Evolutionary conservation across 2,329 filamentous ascomycete genomes (phyloP), one percentile per base, ranked within the genome.

Genomic region (Xylariaceae sp.): DNA sequence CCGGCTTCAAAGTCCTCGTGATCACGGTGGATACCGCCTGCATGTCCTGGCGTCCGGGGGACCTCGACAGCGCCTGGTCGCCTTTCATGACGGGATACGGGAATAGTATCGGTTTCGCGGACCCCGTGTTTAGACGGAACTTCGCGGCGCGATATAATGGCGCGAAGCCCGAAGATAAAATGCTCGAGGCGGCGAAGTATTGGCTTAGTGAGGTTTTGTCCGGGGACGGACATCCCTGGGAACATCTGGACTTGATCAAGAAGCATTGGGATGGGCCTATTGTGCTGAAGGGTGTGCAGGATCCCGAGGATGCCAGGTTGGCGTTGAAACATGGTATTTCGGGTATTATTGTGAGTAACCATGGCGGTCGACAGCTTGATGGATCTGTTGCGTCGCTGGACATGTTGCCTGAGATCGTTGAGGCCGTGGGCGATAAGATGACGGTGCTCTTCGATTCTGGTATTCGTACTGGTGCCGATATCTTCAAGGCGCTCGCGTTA

Each of bases 21-120:
- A 85, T 92, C 0, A 92, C 89, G 0, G 76, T 90, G 0, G 88
- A 92, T 71, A 90, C 87, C 0, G 89, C 84, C 73, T 80, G 80
- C 10, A 77, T 91, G 41, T 82, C 81, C 0, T 92, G 88, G 87
- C 78, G 88, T 44, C 88, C 87, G 0, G 78, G 76, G 0, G 88
- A 90, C 67, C 78, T 90, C 3, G 87, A 89, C 63, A 78, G 79
- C 11, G 82, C 77, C 2, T 88, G 83, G 66, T 67, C 84, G 0
- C 82, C 86, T 0, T 88, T 89, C 63, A 73, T 85, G 34, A 78
- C 75, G 45, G 82, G 82, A 0, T 71, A 82, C 8, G 87, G 87
- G 2, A 80, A 82, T 54, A 76, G 81, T 50, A 78, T 86, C 2
- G 87, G 86, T 1, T 85, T 90, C 64, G 79, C 79, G 1, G 88